A percentile compares a stretch with the other conserved stretches of the same genome.
phyloP scores from a whole-genome alignment of 1,139 yeast genomes.

The Blastobotrys petasosporus region DNA sequence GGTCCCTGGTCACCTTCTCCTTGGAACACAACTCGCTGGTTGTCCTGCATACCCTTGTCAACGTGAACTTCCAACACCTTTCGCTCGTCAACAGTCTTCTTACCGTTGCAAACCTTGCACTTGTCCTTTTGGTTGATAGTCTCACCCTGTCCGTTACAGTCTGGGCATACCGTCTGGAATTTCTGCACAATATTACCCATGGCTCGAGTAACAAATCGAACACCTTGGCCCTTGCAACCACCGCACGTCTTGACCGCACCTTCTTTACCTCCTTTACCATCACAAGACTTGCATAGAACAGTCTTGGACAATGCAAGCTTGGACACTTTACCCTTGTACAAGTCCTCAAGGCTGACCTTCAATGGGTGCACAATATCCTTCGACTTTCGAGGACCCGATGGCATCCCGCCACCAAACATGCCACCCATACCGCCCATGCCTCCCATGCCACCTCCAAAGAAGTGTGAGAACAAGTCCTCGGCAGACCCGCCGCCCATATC shows the following conservation, averaged over 20 bases:
- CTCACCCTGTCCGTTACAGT: conserved; percentile 90
- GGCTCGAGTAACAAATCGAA: conserved; percentile 89
- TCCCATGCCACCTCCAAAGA: conserved; percentile 46
- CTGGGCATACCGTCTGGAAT: conserved; percentile 92
- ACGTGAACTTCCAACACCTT: conserved; percentile 90
- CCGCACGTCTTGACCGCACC: conserved; percentile 86
- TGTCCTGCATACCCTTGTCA: conserved; percentile 96
- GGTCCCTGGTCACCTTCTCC: conserved; percentile 99
- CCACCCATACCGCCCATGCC: conserved; percentile 39
- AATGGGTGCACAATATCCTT: conserved; percentile 88
- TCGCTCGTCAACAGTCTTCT: conserved; percentile 81
- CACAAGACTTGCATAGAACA: conserved; percentile 77
- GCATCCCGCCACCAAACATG: conserved; percentile 50
- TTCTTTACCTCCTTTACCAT: conserved; percentile 94
- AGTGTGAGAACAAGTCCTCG: conserved; percentile 87
- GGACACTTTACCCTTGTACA: conserved; percentile 87
- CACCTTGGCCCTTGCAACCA: conserved; percentile 85
- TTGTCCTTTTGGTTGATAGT: conserved; percentile 82
- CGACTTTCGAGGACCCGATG: conserved; percentile 68
- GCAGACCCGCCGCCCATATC: conserved; percentile 70
- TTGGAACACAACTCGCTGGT: conserved; percentile 82
- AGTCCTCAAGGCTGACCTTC: conserved; percentile 79
- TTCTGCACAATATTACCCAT: conserved; percentile 99
- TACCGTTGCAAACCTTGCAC: conserved; percentile 84
- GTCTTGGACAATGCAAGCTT: conserved; percentile 93